phyloP scores from a whole-genome alignment of 495 filamentous ascomycete species.

The Penicillium taxi region DNA sequence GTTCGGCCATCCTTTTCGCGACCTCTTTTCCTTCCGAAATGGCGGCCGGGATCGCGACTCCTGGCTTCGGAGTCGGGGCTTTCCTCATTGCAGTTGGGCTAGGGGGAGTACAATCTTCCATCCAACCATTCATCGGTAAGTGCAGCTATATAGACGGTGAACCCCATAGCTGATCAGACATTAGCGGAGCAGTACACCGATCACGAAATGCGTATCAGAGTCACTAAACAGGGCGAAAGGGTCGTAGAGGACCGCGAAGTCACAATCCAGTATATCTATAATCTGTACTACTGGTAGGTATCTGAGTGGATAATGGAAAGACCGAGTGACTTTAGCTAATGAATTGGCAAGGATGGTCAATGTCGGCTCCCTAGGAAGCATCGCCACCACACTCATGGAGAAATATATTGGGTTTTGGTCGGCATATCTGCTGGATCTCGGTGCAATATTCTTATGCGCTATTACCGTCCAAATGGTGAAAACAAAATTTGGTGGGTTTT shows the following conservation, averaged over 20 bases:
- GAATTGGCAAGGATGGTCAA: constrained; percentile 28
- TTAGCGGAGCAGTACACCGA: constrained; percentile 51
- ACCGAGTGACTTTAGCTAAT: not conserved
- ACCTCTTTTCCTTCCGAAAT: no score
- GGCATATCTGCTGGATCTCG: constrained; percentile 33
- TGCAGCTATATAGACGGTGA: no score
- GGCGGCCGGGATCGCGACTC: no score
- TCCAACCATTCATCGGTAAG: constrained; percentile 9
- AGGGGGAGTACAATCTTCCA: constrained; percentile 1
- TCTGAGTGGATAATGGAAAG: not conserved
- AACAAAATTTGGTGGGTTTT: constrained; percentile 9
- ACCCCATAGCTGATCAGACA: not conserved
- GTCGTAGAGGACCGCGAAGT: constrained; percentile 53
- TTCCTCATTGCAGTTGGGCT: constrained; percentile 16
- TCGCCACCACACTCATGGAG: constrained; percentile 40
- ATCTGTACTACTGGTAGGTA: constrained; percentile 52
- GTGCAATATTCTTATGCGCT: constrained; percentile 20
- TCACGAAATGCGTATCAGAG: constrained; percentile 37
- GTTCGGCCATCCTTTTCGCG: no score
- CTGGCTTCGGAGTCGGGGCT: no score
- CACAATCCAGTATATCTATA: constrained; percentile 55
- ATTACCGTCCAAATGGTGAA: constrained; percentile 23
- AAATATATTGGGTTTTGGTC: constrained; percentile 39
- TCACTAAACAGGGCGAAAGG: constrained; percentile 42
- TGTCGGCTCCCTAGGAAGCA: constrained; percentile 31